These are phyloP conservation scores for Candida freyschussii DNA, from an alignment of 1,139 yeast species.

Conservation along the genomic window DNA sequence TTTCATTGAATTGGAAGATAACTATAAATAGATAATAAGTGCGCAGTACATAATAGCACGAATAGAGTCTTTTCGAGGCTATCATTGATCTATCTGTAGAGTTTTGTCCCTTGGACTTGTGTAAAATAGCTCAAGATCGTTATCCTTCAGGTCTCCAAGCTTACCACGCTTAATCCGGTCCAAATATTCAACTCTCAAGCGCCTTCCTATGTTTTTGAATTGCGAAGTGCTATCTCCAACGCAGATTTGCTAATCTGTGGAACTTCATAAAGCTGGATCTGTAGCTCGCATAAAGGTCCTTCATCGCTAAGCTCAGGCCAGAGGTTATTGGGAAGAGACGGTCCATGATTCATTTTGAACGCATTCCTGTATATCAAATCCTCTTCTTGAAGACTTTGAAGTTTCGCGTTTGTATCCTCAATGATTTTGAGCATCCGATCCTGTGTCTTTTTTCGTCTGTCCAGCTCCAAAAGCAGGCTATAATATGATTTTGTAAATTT, in stretches of 20 bases:
- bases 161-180: too few relatives aligned
- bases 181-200: too few relatives aligned
- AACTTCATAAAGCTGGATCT: slow-evolving; percentile 14
- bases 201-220: too few relatives aligned
- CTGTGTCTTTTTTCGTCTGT: slow-evolving; percentile 41
- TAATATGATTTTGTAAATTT: slow-evolving; percentile 46
- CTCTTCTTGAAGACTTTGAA: slow-evolving; percentile 33
- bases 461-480: slow-evolving; percentile 43
- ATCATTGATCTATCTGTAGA: too few relatives aligned
- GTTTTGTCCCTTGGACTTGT: too few relatives aligned
- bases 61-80: too few relatives aligned
- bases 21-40: slow-evolving; percentile 35
- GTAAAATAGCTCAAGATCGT: too few relatives aligned
- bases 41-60: too few relatives aligned
- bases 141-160: too few relatives aligned
- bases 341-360: slow-evolving; percentile 43
- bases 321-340: slow-evolving; percentile 47
- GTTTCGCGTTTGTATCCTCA: slow-evolving; percentile 34
- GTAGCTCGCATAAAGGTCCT: slow-evolving; percentile 18
- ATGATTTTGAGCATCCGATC: slow-evolving; percentile 35
- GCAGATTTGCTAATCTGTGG: slow-evolving; percentile 8
- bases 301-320: slow-evolving; percentile 41
- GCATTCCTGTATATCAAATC: slow-evolving; percentile 38
- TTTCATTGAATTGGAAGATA: slow-evolving; percentile 48
- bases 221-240: slow-evolving; percentile 1